Conservation (phyloP, 768 basidiomycete species). For the Royoungia palumana region DNA sequence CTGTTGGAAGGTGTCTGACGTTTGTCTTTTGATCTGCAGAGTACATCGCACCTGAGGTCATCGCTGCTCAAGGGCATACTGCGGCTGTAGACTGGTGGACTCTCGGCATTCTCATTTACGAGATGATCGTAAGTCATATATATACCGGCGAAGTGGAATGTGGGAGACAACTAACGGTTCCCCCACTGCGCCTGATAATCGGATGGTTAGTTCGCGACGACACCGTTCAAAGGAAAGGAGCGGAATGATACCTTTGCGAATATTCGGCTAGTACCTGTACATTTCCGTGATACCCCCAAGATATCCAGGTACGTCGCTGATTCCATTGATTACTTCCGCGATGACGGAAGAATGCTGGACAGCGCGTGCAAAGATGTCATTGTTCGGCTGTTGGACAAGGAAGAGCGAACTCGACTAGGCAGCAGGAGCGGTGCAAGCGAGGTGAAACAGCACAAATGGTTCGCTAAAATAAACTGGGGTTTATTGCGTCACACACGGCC, state of each 20-base stretch:
- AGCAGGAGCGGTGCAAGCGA: conserved; percentile 95
- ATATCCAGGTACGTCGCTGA: conserved; percentile 58
- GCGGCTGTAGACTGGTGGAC: conserved; percentile 99
- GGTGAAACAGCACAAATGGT: conserved; percentile 99
- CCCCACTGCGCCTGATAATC: conserved; percentile 23
- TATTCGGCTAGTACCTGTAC: conserved; percentile 81
- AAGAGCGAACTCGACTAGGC: conserved; percentile 83
- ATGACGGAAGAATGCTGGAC: conserved; percentile 15
- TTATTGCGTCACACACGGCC: conserved; percentile 88
- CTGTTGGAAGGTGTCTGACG: conserved; percentile 13
- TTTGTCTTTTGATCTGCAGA: conserved; percentile 47
- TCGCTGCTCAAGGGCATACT: conserved; percentile 93
- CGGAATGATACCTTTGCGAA: conserved; percentile 96
- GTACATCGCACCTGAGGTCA: conserved; percentile 99
- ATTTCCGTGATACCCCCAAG: conserved; percentile 83
- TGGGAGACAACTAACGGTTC: conserved; percentile 35
- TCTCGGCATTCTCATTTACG: conserved; percentile 95
- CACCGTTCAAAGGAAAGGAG: conserved; percentile 96
- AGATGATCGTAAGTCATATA: conserved; percentile 84
- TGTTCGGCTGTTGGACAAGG: conserved; percentile 84
- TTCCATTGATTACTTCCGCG: neutral
- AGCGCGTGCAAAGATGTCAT: conserved; percentile 90
- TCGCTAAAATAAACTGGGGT: conserved; percentile 94
- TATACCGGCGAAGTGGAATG: conserved; percentile 10
- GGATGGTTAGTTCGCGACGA: conserved; percentile 83